phyloP scores from a whole-genome alignment of 345 rosid species.

The Carallia pectinifolia region DNA sequence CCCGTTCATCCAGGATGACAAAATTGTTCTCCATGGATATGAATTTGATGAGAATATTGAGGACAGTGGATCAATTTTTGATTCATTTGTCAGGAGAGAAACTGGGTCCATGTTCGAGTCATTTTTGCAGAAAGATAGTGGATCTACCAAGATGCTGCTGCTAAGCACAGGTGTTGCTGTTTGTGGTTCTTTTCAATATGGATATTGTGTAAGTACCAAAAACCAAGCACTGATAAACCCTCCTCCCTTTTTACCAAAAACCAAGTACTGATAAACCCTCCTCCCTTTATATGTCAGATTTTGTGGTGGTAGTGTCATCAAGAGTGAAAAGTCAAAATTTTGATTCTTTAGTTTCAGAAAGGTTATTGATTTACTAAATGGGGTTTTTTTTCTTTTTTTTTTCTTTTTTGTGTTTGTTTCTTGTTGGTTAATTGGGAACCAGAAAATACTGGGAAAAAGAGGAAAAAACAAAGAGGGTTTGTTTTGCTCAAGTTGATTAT shows the following conservation, averaged over 20 bases:
- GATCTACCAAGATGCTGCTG: slow-evolving; percentile 30
- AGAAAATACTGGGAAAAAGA: neutral
- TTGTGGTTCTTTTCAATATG: slow-evolving; percentile 51
- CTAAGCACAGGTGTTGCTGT: slow-evolving; percentile 50
- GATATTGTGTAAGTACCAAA: slow-evolving; percentile 42
- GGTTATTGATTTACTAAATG: too few species aligned
- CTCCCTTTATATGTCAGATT: too few species aligned
- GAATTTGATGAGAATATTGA: neutral
- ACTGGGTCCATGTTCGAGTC: neutral
- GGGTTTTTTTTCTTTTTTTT: too few species aligned
- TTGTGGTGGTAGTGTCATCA: too few species aligned
- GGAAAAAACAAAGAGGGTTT: neutral
- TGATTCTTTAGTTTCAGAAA: too few species aligned
- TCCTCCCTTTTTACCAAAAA: too few species aligned
- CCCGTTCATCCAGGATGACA: too few species aligned
- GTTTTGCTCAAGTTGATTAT: neutral
- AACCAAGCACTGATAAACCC: too few species aligned
- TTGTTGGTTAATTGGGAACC: neutral
- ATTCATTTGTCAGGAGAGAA: neutral
- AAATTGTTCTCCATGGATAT: too few species aligned
- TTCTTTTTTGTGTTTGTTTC: neutral
- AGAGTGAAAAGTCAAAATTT: too few species aligned
- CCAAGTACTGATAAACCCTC: too few species aligned
- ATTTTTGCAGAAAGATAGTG: neutral
- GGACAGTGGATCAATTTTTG: neutral